Percentiles rank a stretch among this genome's conserved stretches.
These are phyloP conservation scores for Perilla frutescens DNA, from an alignment of 257 asterid species.

Conservation along the genomic window DNA sequence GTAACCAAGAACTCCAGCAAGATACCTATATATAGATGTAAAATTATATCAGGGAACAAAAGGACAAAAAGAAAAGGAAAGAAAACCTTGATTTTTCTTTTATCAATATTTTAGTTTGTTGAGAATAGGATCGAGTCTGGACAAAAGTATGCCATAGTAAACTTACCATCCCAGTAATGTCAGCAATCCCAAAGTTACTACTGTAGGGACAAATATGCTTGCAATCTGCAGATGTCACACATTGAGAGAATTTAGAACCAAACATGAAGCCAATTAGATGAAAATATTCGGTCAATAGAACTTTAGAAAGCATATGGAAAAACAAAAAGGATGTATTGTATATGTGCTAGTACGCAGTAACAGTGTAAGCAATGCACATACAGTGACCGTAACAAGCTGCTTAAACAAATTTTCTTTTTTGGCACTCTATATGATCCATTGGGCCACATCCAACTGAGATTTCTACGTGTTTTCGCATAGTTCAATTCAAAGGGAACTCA, in stretches of 20 bases:
- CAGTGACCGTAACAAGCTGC: not conserved
- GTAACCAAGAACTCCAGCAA: slow-evolving; percentile 81
- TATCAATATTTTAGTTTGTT: not conserved
- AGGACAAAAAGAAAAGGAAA: not conserved
- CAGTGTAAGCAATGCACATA: not conserved
- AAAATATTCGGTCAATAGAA: slow-evolving; percentile 22
- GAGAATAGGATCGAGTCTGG: not conserved
- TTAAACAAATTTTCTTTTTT: not conserved
- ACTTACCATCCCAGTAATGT: slow-evolving; percentile 94
- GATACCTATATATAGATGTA: slow-evolving; percentile 59
- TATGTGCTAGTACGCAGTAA: not conserved
- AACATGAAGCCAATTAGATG: slow-evolving; percentile 7
- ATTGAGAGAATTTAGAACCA: slow-evolving; percentile 25
- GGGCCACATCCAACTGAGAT: slow-evolving; percentile 1
- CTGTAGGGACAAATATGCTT: slow-evolving; percentile 90
- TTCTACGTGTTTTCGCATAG: not conserved
- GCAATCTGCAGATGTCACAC: slow-evolving; percentile 65
- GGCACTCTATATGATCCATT: slow-evolving; percentile 17
- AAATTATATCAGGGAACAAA: slow-evolving; percentile 14
- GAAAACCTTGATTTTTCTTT: slow-evolving; percentile 10
- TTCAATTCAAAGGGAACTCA: not conserved
- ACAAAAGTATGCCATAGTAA: slow-evolving; percentile 15
- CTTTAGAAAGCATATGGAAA: slow-evolving; percentile 13
- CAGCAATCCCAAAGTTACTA: slow-evolving; percentile 67
- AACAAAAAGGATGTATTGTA: not conserved